Evolutionary conservation across 2,329 filamentous ascomycete species (phyloP).

Genomic region (Fusarium sp.): DNA sequence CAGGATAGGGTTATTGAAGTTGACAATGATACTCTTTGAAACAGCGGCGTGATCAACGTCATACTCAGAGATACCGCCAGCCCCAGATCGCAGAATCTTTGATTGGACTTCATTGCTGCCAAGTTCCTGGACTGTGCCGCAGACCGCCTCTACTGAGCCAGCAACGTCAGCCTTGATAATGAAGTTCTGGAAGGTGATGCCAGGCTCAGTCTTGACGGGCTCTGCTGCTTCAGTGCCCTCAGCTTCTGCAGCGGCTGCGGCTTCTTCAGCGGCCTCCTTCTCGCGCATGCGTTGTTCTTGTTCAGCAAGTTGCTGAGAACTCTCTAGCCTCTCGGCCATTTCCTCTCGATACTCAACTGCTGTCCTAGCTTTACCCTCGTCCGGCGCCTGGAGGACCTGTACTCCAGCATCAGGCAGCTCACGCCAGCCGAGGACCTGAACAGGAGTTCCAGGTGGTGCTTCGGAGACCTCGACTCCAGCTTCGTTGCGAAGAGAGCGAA

Average conservation of each 20-base stretch:
- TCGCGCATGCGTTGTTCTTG: slow-evolving; percentile 73
- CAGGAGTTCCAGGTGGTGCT: slow-evolving; percentile 87
- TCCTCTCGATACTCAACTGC: slow-evolving; percentile 83
- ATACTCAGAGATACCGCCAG: slow-evolving; percentile 84
- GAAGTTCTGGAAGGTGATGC: slow-evolving; percentile 76
- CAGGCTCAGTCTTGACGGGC: slow-evolving; percentile 55
- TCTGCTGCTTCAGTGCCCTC: slow-evolving; percentile 55
- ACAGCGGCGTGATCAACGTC: slow-evolving; percentile 89
- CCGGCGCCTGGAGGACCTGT: slow-evolving; percentile 83
- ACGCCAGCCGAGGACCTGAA: slow-evolving; percentile 95
- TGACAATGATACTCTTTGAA: slow-evolving; percentile 81
- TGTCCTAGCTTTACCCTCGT: slow-evolving; percentile 81
- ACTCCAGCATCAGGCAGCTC: slow-evolving; percentile 85
- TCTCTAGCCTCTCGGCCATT: slow-evolving; percentile 76
- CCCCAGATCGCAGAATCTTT: slow-evolving; percentile 79
- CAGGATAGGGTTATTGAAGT: slow-evolving; percentile 83
- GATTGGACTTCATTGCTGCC: slow-evolving; percentile 87
- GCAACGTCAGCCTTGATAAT: slow-evolving; percentile 93
- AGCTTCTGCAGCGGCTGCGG: slow-evolving; percentile 53
- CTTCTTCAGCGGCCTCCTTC: slow-evolving; percentile 57
- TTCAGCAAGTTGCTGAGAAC: slow-evolving; percentile 84
- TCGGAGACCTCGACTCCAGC: slow-evolving; percentile 77
- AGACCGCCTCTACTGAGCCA: slow-evolving; percentile 92
- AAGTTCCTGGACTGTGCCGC: slow-evolving; percentile 79
- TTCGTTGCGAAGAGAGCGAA: slow-evolving; percentile 89